Base-by-base conservation (phyloP, 441 rosid species). In the Viola pubescens region DNA sequence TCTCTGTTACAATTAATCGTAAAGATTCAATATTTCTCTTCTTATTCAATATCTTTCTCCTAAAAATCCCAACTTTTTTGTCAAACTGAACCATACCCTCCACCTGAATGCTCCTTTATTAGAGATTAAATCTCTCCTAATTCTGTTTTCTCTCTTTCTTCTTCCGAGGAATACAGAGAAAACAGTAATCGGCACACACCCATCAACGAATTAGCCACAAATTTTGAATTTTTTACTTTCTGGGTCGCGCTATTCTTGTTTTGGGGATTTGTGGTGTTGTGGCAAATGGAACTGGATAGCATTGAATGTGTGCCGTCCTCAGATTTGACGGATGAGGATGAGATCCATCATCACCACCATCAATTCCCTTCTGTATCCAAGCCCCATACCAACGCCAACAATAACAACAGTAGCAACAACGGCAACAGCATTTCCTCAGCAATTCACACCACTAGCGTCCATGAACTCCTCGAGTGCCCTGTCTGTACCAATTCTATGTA, bases 401-500 rank as follows among this genome's bases (percentile, higher is more conserved):
- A 54, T 61, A 41, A 58, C 73, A 76, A 48, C 68, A 46, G 54
- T 73, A 85, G 68, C 68, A 68, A 58, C 64, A 67, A 64, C 66
- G 54, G 60, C 38, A 66, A 43, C 48, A 55, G 48, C 61, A 70
- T 70, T 40, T 54, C 85, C 56, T 72, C 85, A 0, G 77, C 75
- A 44, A 73, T 75, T 68, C 86, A 79, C 62, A 80, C 97, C 9
- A 85, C 87, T 46, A 82, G 99, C 74, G 97, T 94, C 65, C 97
- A 94, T 63, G 99, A 94, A 74, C 83, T 94, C 58, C 97, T 94
- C 16, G 98, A 94, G 74, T 94, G 98, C 64, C 98, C 98, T 43
- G 98, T 88, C 57, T 92, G 98, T 56, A 84, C 97, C 70, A 94
- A 86, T 79, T 94, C 91, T 58, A 94, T 94, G 99, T 90, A 90